Evolutionary conservation across 148 eudicot species (phyloP).

Genomic region (Diospyros kaki): DNA sequence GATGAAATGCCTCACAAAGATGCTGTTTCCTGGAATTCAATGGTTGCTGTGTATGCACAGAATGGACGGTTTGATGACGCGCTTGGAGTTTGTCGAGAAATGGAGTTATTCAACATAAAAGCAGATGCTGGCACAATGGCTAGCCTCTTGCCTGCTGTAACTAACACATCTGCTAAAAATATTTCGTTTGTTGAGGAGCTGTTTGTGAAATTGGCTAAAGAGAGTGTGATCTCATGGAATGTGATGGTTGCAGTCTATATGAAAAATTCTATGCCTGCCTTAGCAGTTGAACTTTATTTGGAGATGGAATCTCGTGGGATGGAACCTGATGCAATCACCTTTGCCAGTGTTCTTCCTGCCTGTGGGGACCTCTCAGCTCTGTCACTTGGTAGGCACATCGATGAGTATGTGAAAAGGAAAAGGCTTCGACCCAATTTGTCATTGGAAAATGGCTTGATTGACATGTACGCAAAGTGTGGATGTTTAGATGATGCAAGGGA

Average conservation of each 20-base stretch:
- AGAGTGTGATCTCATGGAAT: conserved; percentile 63
- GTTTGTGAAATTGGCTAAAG: conserved; percentile 37
- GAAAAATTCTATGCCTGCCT: conserved; percentile 60
- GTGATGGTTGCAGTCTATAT: conserved; percentile 83
- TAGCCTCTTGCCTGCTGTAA: conserved; percentile 66
- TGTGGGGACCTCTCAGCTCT: conserved; percentile 84
- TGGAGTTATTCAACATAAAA: conserved; percentile 34
- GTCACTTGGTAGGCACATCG: conserved; percentile 57
- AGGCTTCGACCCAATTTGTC: conserved; percentile 56
- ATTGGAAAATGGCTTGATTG: conserved; percentile 68
- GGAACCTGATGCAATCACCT: conserved; percentile 60
- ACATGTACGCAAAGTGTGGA: conserved; percentile 91
- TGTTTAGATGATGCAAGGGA: conserved; percentile 60
- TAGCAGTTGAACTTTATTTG: conserved; percentile 58
- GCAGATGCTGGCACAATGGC: conserved; percentile 83
- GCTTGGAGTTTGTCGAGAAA: conserved; percentile 53
- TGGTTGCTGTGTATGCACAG: conserved; percentile 67
- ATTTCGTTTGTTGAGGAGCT: conserved; percentile 52
- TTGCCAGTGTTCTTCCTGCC: conserved; percentile 81
- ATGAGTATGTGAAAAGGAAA: conserved; percentile 40
- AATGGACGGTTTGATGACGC: conserved; percentile 67
- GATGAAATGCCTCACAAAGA: conserved; percentile 56
- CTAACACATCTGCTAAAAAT: conserved; percentile 43
- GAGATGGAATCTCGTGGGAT: conserved; percentile 53
- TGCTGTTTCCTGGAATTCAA: conserved; percentile 74